phyloP scores from a whole-genome alignment of 139 green algal species.

The Trebouxia sp. region DNA sequence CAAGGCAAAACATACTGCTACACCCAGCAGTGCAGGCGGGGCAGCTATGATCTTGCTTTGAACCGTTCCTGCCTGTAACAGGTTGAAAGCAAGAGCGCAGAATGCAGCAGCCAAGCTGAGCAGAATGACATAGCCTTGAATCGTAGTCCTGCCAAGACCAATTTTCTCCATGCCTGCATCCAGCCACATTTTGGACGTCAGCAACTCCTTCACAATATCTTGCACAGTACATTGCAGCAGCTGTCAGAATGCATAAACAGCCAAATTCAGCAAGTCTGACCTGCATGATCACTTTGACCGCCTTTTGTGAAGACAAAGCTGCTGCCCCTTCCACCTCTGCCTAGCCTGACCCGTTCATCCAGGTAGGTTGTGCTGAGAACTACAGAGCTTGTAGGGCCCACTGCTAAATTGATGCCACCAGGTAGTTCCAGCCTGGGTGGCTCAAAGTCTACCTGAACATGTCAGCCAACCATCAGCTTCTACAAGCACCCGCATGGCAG shows the following conservation, averaged over 20 bases:
- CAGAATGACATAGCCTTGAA: neutral
- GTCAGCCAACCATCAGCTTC: no score
- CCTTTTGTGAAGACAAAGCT: constrained; percentile 69
- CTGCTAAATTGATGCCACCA: constrained; percentile 12
- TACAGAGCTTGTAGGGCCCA: constrained; percentile 51
- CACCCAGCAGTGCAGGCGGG: neutral
- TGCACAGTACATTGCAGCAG: neutral
- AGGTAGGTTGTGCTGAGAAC: constrained; percentile 70
- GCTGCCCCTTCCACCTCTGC: constrained; percentile 60
- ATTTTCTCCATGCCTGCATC: constrained; percentile 4
- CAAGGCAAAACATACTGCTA: neutral
- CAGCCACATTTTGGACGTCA: neutral
- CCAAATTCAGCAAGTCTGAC: neutral
- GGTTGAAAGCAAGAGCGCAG: neutral
- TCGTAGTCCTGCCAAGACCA: neutral
- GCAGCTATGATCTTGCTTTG: neutral
- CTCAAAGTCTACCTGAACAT: constrained; percentile 55
- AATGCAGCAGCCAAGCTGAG: neutral
- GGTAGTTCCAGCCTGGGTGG: constrained; percentile 46
- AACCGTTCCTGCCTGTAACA: neutral
- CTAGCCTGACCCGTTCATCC: constrained; percentile 70
- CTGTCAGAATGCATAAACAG: neutral
- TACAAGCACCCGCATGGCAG: no score
- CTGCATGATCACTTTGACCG: constrained; percentile 50
- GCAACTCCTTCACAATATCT: neutral